Evolutionary conservation across 192 early-diverging fungal species (phyloP), one percentile per base, ranked within the genome.

Genomic region (Entophlyctis luteolus): DNA sequence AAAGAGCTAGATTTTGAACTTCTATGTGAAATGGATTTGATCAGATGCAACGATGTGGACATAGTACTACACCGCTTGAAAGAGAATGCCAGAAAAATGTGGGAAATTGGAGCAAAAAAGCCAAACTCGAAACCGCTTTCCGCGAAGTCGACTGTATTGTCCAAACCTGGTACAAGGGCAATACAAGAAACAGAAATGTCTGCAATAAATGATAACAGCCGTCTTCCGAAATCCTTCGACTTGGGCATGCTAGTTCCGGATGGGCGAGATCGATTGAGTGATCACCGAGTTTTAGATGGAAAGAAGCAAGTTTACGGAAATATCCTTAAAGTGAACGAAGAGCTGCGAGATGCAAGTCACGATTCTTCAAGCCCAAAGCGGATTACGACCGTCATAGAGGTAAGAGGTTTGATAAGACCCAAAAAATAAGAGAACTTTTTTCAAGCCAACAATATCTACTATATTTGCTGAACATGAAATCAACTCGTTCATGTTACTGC

Each of bases 401-500:
- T 71, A 63, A 48, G 59, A 16, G n/a, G 16, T 32, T 20, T n/a
- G 4, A 16, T 67, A 63, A 8, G 10, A 55, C 14, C 29, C 20
- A 10, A 72, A 22, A 31, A 2, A 23, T 37, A 16, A 32, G 25
- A 27, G 6, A 45, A 35, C 35, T 32, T 5, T 16, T 22, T 22
- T 65, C 5, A 14, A 79, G 63, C 79, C 82, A 3, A 76, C 79
- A 4, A 33, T 84, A 4, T 33, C 82, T 5, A 71, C 79, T 1
- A 58, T 84, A 23, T 84, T 84, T 70, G 77, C 82, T 4, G 79
- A 79, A 39, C 83, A 84, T 49, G 83, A 84, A 68, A 70, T 82
- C 3, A 55, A 70, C 35, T 59, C 75, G 5, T 84, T 65, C 42
- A 46, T 82, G 18, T 72, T 80, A 52, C 71, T 84, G 12, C 71